A percentile compares a stretch with the other conserved stretches of the same genome.
Conservation (phyloP, 768 basidiomycete species). For the Panus rudis region DNA sequence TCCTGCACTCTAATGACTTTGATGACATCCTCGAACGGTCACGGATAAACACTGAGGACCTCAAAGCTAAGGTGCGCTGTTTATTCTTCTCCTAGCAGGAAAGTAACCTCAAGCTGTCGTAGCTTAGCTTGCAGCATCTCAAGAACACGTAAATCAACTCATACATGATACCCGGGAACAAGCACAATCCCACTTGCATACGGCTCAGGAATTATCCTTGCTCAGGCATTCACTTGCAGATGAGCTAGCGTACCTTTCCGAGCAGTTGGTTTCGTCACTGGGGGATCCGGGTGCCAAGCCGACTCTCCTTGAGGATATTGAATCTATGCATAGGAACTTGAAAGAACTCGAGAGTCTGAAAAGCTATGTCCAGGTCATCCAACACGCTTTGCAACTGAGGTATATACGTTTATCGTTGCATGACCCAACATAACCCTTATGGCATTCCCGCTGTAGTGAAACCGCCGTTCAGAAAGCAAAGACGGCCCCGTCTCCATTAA, state of each 20-base stretch:
- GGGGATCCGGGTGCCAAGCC: constrained; percentile 40
- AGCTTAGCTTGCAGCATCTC: constrained; percentile 55
- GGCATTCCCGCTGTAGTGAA: constrained; percentile 38
- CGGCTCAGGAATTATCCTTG: constrained; percentile 70
- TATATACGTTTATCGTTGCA: constrained; percentile 26
- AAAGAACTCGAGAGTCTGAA: constrained; percentile 72
- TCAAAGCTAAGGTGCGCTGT: constrained; percentile 24
- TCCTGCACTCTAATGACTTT: constrained; percentile 35
- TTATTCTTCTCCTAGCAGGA: constrained; percentile 8
- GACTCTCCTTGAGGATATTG: constrained; percentile 77
- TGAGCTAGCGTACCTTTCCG: constrained; percentile 61
- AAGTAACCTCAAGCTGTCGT: constrained; percentile 32
- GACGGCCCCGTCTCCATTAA: constrained; percentile 25
- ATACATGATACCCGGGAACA: constrained; percentile 41
- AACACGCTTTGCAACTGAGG: constrained; percentile 69
- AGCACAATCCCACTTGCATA: constrained; percentile 44
- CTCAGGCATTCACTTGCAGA: constrained; percentile 72
- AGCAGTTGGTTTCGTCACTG: constrained; percentile 54
- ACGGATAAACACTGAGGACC: constrained; percentile 20
- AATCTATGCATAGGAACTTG: constrained; percentile 68
- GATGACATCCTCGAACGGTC: constrained; percentile 42
- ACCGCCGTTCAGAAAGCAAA: constrained; percentile 48
- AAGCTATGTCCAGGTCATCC: constrained; percentile 68
- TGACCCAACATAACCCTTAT: background rate
- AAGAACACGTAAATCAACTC: constrained; percentile 37